These are phyloP conservation scores for Lentinula sp. DNA, from an alignment of 768 basidiomycete genomes.

Conservation along the genomic window DNA sequence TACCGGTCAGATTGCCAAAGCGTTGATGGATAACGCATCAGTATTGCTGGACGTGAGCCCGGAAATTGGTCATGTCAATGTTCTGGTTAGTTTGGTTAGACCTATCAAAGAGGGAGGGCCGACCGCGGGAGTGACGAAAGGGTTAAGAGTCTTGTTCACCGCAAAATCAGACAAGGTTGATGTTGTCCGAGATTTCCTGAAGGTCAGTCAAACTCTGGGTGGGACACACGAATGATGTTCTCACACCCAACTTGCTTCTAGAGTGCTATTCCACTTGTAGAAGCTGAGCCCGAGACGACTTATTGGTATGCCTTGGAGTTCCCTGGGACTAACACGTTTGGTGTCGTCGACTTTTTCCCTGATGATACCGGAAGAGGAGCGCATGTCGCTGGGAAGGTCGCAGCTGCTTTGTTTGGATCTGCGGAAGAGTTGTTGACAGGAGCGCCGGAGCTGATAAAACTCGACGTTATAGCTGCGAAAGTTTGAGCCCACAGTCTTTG, in stretches of 20 bases:
- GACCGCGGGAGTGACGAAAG: constrained; percentile 21
- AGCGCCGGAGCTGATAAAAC: constrained; percentile 22
- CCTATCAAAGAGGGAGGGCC: constrained; percentile 10
- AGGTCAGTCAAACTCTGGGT: constrained; percentile 16
- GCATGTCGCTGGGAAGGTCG: constrained; percentile 28
- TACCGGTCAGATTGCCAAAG: constrained; percentile 26
- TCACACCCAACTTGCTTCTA: constrained; percentile 5
- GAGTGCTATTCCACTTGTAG: constrained; percentile 26
- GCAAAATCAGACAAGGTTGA: constrained; percentile 29
- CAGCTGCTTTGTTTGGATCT: constrained; percentile 24
- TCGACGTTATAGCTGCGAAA: constrained; percentile 28
- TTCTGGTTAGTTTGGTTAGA: constrained; percentile 26
- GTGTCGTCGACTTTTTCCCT: constrained; percentile 30
- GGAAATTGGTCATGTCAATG: constrained; percentile 18
- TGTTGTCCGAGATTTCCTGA: constrained; percentile 26
- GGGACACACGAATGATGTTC: background rate
- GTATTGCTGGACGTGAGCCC: constrained; percentile 21
- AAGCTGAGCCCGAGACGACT: constrained; percentile 25
- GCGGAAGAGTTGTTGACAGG: constrained; percentile 23
- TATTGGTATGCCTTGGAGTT: constrained; percentile 34
- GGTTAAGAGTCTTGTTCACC: constrained; percentile 26
- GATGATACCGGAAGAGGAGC: constrained; percentile 23
- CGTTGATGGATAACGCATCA: constrained; percentile 24
- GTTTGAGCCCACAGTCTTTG: background rate
- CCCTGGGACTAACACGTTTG: constrained; percentile 28